Base-by-base conservation (phyloP, 2,329 filamentous ascomycete genomes). In the Beauveria varroae region DNA sequence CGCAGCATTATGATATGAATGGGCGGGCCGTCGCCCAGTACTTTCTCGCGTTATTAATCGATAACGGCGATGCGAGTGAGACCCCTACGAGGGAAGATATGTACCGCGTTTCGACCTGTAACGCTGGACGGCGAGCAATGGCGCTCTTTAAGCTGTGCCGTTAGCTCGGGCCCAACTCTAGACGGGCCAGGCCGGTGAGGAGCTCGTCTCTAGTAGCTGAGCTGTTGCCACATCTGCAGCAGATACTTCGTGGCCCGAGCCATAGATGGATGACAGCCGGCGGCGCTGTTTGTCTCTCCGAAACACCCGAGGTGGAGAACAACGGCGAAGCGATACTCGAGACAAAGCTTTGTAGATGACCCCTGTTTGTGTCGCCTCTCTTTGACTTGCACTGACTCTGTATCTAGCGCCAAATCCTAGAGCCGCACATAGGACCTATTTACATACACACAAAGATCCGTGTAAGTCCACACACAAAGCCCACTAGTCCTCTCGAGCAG, bases 1-100 rank as follows among this genome's bases (percentile, higher is more conserved):
- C 95, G 64, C 92, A 96, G 18, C 93, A 83, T 73, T 97, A 93
- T 49, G 90, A 88, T 64, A 98, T 82, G 53, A 93, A 82, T 63
- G 83, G 82, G 67, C 91, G 92, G 1, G 93, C 92, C 65, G 87
- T 79, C 51, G 89, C 86, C 90, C 92, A 96, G 16, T 14, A 96
- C 74, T 6, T 74, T 69, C 70, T 93, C 90, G 68, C 81, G 84
- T 65, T 83, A 77, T 3, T 84, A 83, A 26, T 91, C 87, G 62
- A 85, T 79, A 80, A 72, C 61, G 93, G 82, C 90, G 90, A 95
- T 18, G 73, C 70, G 43, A 95, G 78, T 5, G 79, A 77, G 67
- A 81, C 90, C 67, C 83, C 82, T 68, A 93, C 82, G 65, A 93
- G 86, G 49, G 79, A 81, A 9, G 86, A 86, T 26, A 93, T 78